Evolutionary conservation across 2,329 filamentous ascomycete species (phyloP), one percentile per base, ranked within the genome.

Genomic region (Fusarium neocosmosporiellum): DNA sequence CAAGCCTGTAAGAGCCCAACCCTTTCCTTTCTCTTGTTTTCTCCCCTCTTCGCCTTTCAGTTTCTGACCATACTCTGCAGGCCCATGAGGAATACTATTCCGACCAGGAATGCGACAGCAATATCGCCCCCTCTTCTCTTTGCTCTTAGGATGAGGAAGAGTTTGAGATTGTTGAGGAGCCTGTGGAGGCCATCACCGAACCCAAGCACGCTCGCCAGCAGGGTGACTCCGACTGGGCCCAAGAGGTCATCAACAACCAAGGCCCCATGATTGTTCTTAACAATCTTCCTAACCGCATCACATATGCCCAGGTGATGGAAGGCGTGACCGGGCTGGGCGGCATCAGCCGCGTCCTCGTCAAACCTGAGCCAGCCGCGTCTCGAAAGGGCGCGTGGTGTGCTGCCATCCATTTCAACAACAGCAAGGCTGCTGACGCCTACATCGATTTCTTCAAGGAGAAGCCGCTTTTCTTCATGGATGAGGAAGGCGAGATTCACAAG

Each of bases 391-490:
- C 46, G 10, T 31, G 8, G 16, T 50, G 46, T 13, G 46, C 46
- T 10, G 18, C 11, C 2, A 2, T 50, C 1, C 18, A 50, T 4
- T 50, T 50, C 11, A 31, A 31, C 27, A 13, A 9, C 11, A 11
- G 3, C 46, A n/a, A 31, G 18, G 46, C 24, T 18, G 46, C 27
- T 10, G 13, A 31, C 6, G 27, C 6, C 11, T 50, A 50, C 14
- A 46, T 53, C 2, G 16, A 20, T 0, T 20, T 34, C 11, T 6
- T 59, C n/a, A 20, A 18, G 0, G 18, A 9, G 0, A 10, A 2
- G 7, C 61, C 20, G 7, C 31, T 34, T 5, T 69, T 59, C 36
- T 61, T 61, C 24, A 4, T 60, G 1, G 57, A 71, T 18, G 24
- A 37, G n/a, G 10, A 59, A 9, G 66, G 66, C 0, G 18, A n/a